Percentiles rank a stretch among this genome's conserved stretches.
Conservation (phyloP, 768 basidiomycete genomes). For the Rhizopogon vinicolor region DNA sequence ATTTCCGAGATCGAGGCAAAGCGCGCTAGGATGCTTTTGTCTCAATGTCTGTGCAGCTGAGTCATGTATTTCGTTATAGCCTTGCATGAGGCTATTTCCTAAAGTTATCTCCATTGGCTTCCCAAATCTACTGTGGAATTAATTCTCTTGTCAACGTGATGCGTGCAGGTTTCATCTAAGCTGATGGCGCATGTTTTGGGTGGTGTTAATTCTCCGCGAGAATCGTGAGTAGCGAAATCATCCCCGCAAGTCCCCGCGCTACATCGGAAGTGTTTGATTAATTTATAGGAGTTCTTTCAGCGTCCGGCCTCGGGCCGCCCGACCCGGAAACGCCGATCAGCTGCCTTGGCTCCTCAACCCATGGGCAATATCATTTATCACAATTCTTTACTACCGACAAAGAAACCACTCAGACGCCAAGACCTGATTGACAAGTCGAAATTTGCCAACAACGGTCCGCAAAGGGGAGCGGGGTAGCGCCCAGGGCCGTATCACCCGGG, state of each 20-base stretch:
- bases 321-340: background rate
- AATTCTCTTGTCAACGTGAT: background rate
- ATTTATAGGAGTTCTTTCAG: too few species aligned
- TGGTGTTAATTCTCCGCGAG: background rate
- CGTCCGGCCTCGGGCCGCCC: too few species aligned
- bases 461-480: background rate
- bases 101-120: background rate
- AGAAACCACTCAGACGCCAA: too few species aligned
- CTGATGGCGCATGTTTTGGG: background rate
- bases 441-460: constrained; percentile 2
- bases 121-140: background rate
- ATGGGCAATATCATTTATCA: background rate
- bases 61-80: background rate
- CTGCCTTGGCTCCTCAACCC: background rate
- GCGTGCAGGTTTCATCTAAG: background rate
- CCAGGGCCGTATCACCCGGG: background rate
- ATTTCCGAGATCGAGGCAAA: background rate
- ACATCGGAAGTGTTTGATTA: too few species aligned
- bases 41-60: background rate
- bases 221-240: background rate
- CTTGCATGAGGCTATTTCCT: background rate
- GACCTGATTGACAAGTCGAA: background rate
- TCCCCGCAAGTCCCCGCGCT: background rate
- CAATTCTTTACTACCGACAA: background rate
- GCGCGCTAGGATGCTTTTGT: background rate